A percentile compares a stretch with the other conserved stretches of the same genome.
Evolutionary conservation across 1,284 basidiomycete species (phyloP).

Genomic region (Cystobasidium slooffiae): DNA sequence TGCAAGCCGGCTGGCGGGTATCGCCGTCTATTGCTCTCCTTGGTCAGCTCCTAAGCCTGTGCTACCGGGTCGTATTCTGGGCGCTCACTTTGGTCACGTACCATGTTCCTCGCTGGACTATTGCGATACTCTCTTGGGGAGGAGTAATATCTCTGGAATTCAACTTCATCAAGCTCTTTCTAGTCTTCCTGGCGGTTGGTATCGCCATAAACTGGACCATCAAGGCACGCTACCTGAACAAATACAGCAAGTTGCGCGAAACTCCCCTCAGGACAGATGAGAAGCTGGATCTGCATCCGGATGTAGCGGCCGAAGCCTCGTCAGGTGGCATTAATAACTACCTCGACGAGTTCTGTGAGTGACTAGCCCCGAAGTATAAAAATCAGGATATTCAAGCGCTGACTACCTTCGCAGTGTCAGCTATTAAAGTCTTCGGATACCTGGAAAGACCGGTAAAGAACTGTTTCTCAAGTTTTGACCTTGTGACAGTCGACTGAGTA

Average conservation of each 20-base stretch:
- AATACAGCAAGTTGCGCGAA: slow-evolving; percentile 76
- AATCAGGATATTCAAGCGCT: neutral
- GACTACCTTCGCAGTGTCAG: slow-evolving; percentile 64
- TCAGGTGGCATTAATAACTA: slow-evolving; percentile 84
- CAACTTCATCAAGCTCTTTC: slow-evolving; percentile 44
- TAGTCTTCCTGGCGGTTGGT: slow-evolving; percentile 30
- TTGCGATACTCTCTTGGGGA: slow-evolving; percentile 41
- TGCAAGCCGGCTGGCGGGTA: slow-evolving; percentile 20
- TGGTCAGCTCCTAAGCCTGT: slow-evolving; percentile 26
- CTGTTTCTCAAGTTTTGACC: no score
- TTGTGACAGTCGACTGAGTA: no score
- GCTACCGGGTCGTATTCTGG: slow-evolving; percentile 34
- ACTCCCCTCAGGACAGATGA: slow-evolving; percentile 62
- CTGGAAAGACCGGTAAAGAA: slow-evolving; percentile 79
- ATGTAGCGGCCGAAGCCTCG: slow-evolving; percentile 76
- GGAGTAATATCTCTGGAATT: slow-evolving; percentile 43
- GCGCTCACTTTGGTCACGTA: slow-evolving; percentile 36
- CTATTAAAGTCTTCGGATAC: slow-evolving; percentile 92
- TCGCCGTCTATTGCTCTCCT: slow-evolving; percentile 30
- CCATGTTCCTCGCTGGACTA: slow-evolving; percentile 30
- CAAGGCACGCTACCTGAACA: slow-evolving; percentile 60
- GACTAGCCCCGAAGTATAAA: no score
- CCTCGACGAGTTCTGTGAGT: slow-evolving; percentile 77
- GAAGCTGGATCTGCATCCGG: slow-evolving; percentile 67
- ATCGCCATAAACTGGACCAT: slow-evolving; percentile 53